Evolutionary conservation across 345 rosid genomes (phyloP), one percentile per base, ranked within the genome.

Genomic region (Gossypium thurberi): DNA sequence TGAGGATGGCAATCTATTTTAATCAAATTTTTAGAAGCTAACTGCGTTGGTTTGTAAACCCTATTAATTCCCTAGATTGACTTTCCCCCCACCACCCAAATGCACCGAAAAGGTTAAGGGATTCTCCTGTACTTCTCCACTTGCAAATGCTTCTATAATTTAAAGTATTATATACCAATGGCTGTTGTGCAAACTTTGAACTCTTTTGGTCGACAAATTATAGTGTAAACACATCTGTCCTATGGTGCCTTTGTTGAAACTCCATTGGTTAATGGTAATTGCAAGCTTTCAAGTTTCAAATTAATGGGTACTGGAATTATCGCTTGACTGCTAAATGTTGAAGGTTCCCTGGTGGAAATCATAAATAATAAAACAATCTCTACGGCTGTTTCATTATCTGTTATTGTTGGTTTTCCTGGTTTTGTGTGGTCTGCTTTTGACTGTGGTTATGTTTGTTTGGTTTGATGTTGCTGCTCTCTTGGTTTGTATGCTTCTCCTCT

Each of bases 191-290:
- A 73, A 71, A 10, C 20, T 57, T 59, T 17, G 44, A 67, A 28
- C 17, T n/a, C 61, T 57, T 64, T 76, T 76, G 21, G 51, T 76
- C 69, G 78, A 78, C 78, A 82, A 74, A 66, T 60, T 71, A 53
- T 71, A 80, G 83, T 80, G 25, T 78, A 71, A 79, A 50, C 72
- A 69, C 82, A 78, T 75, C 79, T 78, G 76, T 76, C 78, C 69
- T 57, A 18, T 20, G 17, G 12, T 21, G 12, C 52, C 56, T 21
- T 66, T 50, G 25, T 44, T 60, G 20, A 17, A 55, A 58, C 58
- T 74, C 13, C 44, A 1, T 67, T 67, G n/a, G 42, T 70, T 66
- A 37, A 61, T 65, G 72, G 13, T 37, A 17, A 59, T 48, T 47
- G 66, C 72, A 17, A 76, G 18, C 13, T 18, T 55, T 55, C 13